Conservation (phyloP, 495 filamentous ascomycete genomes). For the Pseudotulostoma volvatum region DNA sequence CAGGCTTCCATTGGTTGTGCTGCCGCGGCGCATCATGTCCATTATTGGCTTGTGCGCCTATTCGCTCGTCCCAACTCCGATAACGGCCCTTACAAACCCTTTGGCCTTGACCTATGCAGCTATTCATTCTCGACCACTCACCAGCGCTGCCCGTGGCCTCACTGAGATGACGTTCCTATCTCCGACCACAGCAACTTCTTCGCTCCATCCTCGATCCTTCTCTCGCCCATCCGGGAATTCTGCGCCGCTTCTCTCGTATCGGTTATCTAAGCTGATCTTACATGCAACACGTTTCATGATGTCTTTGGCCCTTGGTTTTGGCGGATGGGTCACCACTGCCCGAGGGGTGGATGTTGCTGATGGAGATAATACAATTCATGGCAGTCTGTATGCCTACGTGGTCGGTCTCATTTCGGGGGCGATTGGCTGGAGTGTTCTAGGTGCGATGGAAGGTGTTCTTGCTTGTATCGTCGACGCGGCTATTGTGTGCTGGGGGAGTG, state of each 20-base stretch:
- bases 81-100: constrained; percentile 74
- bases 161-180: constrained; percentile 61
- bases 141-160: constrained; percentile 56
- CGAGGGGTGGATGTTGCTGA: constrained; percentile 44
- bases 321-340: constrained; percentile 93
- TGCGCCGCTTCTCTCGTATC: constrained; percentile 49
- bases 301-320: constrained; percentile 75
- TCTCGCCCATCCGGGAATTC: constrained; percentile 23
- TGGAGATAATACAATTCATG: constrained; percentile 38
- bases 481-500: constrained; percentile 86
- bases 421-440: constrained; percentile 89
- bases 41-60: constrained; percentile 49
- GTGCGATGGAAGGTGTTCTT: constrained; percentile 88
- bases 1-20: constrained; percentile 68
- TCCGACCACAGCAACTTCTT: constrained; percentile 39
- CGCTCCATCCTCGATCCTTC: constrained; percentile 29
- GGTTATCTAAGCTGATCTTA: constrained; percentile 78
- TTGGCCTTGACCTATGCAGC: constrained; percentile 83
- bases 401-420: constrained; percentile 80
- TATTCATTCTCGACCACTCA: constrained; percentile 75
- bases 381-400: constrained; percentile 91
- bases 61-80: constrained; percentile 65
- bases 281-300: constrained; percentile 82
- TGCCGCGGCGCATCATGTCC: constrained; percentile 55
- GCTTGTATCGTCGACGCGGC: constrained; percentile 84